phyloP scores from a whole-genome alignment of 305 asterid species.

The Solanum chacoense region DNA sequence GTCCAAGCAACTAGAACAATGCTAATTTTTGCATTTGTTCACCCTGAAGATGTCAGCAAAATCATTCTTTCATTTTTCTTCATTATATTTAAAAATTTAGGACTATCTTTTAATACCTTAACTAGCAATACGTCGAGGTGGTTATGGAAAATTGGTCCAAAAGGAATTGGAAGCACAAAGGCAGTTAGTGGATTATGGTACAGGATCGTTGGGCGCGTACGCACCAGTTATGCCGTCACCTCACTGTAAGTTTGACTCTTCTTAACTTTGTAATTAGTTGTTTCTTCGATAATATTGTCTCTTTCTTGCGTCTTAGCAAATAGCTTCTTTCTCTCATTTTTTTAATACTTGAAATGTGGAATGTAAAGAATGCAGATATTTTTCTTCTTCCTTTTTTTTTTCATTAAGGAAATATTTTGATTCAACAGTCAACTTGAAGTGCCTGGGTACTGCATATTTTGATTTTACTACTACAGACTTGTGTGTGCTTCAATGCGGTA shows the following conservation, averaged over 20 bases:
- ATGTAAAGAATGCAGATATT: not conserved
- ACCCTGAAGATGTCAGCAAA: not conserved
- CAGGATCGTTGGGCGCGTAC: slow-evolving; percentile 68
- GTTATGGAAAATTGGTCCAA: slow-evolving; percentile 91
- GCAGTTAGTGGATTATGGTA: slow-evolving; percentile 85
- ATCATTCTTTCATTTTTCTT: not conserved
- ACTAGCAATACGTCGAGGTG: slow-evolving; percentile 80
- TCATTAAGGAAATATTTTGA: not conserved
- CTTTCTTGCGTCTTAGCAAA: not conserved
- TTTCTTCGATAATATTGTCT: not conserved
- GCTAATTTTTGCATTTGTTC: not conserved
- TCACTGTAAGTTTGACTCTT: slow-evolving; percentile 44
- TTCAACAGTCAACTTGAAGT: not conserved
- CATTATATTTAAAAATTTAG: not conserved
- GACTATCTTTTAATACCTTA: slow-evolving; percentile 27
- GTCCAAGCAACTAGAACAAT: not conserved
- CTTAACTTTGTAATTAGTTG: not conserved
- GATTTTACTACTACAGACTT: not conserved
- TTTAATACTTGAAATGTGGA: not conserved
- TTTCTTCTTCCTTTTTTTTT: not conserved
- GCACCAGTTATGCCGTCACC: slow-evolving; percentile 49
- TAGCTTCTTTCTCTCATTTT: not conserved
- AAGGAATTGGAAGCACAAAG: slow-evolving; percentile 93
- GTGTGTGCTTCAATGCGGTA: not conserved
- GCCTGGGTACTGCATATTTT: not conserved